These are phyloP conservation scores for Globisporangium paddicum DNA, from an alignment of 352 stramenopile genomes.

Conservation along the genomic window DNA sequence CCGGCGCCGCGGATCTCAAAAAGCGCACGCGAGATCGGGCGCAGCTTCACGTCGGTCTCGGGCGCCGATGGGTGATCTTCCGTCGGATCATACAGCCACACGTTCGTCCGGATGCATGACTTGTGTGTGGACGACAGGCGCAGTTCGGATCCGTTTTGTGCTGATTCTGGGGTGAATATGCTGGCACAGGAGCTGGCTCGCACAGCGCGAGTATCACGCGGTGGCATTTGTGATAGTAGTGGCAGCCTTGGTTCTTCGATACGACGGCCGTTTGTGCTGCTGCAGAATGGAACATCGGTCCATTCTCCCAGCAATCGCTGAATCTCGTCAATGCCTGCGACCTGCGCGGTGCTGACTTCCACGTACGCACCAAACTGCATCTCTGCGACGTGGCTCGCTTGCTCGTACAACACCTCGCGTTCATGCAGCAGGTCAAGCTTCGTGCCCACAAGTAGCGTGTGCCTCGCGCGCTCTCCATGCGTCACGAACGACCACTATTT, in stretches of 20 bases:
- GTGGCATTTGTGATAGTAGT: neutral
- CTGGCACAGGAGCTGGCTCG: constrained; percentile 3
- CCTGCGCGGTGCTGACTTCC: constrained; percentile 31
- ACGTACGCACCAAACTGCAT: constrained; percentile 55
- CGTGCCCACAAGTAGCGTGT: constrained; percentile 47
- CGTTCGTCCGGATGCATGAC: constrained; percentile 30
- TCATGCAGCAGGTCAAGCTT: constrained; percentile 35
- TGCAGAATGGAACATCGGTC: constrained; percentile 15
- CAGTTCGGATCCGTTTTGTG: neutral
- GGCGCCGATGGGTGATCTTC: constrained; percentile 28
- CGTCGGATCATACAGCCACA: constrained; percentile 67
- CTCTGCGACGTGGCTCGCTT: constrained; percentile 38
- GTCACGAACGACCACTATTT: constrained; percentile 33
- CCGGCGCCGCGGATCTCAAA: constrained; percentile 69
- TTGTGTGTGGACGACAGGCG: constrained; percentile 19
- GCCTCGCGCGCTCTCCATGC: constrained; percentile 6
- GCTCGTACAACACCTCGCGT: constrained; percentile 29
- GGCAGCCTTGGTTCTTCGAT: constrained; percentile 3
- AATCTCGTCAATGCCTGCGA: constrained; percentile 20
- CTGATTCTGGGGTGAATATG: neutral
- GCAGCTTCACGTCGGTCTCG: constrained; percentile 56
- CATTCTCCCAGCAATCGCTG: constrained; percentile 19
- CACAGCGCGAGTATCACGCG: neutral
- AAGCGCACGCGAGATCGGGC: constrained; percentile 67
- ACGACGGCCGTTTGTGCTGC: constrained; percentile 8